Conservation (phyloP, 306 rosid genomes). For the Morella rubra region DNA sequence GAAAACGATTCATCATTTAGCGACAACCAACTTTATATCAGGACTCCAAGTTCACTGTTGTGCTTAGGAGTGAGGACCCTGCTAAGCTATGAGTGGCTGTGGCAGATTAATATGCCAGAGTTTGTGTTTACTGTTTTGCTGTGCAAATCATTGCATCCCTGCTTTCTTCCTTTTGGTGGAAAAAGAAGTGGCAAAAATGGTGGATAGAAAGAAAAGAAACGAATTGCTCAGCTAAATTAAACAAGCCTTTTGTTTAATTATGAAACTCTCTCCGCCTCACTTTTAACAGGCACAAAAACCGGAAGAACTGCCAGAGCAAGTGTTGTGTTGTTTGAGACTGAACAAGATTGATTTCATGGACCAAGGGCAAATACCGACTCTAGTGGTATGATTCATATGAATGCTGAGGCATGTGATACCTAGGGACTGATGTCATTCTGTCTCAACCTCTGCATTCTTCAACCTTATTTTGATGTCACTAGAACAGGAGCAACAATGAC, state of each 20-base stretch:
- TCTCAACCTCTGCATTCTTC: not conserved
- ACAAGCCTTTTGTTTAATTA: not conserved
- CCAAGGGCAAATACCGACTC: conserved; percentile 64
- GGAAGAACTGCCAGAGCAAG: conserved; percentile 88
- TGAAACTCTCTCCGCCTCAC: conserved; percentile 2
- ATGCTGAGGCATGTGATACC: conserved; percentile 8
- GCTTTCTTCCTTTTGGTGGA: no score
- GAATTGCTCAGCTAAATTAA: not conserved
- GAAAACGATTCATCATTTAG: not conserved
- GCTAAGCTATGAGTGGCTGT: not conserved
- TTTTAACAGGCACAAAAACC: conserved; percentile 75
- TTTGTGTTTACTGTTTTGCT: no score
- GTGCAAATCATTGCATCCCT: no score
- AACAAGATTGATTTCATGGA: conserved; percentile 79
- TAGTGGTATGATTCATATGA: conserved; percentile 44
- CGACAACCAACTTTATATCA: not conserved
- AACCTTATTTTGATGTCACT: no score
- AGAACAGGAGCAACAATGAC: no score
- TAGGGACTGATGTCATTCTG: not conserved
- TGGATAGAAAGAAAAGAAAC: not conserved
- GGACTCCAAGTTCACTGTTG: not conserved
- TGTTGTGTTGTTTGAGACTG: conserved; percentile 86
- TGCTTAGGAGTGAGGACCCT: not conserved
- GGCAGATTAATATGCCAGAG: not conserved
- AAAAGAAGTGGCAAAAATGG: no score